Percentiles rank a stretch among this genome's conserved stretches.
Conservation (phyloP, 2,329 filamentous ascomycete genomes). For the Ascochyta koolunga region DNA sequence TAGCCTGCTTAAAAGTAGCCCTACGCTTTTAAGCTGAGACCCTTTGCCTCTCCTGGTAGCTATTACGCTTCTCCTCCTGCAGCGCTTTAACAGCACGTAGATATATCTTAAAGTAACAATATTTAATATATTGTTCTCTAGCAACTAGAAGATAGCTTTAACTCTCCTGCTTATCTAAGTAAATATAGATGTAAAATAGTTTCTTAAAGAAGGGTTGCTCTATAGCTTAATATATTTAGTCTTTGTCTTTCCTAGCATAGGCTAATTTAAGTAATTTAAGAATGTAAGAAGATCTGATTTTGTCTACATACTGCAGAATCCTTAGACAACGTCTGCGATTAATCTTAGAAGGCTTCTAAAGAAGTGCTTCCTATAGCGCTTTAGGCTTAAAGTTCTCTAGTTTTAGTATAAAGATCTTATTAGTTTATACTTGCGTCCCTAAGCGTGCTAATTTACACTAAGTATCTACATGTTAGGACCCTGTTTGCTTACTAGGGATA, state of each 20-base stretch:
- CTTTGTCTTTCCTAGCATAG: background rate
- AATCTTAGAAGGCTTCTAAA: background rate
- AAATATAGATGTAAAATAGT: constrained; percentile 1
- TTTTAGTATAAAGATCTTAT: background rate
- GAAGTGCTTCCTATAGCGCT: background rate
- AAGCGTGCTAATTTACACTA: background rate
- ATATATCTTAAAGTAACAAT: constrained; percentile 5
- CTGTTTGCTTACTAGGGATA: background rate
- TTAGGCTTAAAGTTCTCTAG: background rate
- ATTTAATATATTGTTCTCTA: background rate
- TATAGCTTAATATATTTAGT: background rate
- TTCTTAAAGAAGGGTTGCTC: background rate
- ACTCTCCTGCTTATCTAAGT: background rate
- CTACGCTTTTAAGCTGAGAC: background rate
- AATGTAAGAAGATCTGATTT: background rate
- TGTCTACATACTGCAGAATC: background rate
- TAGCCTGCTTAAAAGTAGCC: background rate
- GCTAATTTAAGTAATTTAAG: background rate
- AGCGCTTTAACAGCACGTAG: background rate
- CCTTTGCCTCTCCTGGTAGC: background rate
- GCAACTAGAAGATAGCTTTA: background rate
- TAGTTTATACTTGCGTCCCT: background rate
- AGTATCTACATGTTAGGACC: too few species aligned
- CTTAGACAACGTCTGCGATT: background rate
- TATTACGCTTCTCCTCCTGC: background rate